These are phyloP conservation scores for Stephania japonica DNA, from an alignment of 164 flowering plant species.

Conservation along the genomic window DNA sequence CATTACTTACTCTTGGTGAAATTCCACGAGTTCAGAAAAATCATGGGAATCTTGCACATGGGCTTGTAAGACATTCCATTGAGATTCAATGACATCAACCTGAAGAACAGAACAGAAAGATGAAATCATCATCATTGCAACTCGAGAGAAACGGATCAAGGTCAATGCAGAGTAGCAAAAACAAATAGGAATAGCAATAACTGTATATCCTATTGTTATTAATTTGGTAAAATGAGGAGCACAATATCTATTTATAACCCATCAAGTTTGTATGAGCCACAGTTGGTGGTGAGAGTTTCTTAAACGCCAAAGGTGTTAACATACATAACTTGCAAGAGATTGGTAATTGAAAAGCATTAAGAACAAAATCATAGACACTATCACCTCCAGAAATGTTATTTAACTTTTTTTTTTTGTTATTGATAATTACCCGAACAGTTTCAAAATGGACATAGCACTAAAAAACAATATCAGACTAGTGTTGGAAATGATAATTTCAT, in stretches of 20 bases:
- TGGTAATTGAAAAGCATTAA: neutral
- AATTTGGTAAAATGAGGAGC: neutral
- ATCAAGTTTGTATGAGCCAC: neutral
- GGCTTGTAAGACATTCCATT: slow-evolving; percentile 86
- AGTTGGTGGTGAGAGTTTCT: neutral
- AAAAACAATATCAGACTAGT: neutral
- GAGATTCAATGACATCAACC: slow-evolving; percentile 99
- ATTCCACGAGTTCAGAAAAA: slow-evolving; percentile 88
- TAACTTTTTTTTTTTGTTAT: too few relatives aligned
- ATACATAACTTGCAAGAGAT: neutral
- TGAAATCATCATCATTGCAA: neutral
- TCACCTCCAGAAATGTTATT: neutral
- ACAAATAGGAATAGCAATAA: neutral
- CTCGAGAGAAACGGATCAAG: neutral
- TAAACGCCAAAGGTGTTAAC: neutral
- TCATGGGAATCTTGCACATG: slow-evolving; percentile 86
- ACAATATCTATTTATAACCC: neutral
- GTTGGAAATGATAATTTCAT: neutral
- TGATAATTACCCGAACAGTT: neutral
- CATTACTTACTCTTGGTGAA: slow-evolving; percentile 90
- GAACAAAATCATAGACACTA: neutral
- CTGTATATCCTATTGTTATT: neutral
- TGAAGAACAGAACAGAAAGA: slow-evolving; percentile 21
- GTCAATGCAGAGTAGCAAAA: neutral
- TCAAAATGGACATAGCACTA: neutral